Evolutionary conservation across 106 monocot genomes (phyloP).

Genomic region (Dioscorea zingiberensis): DNA sequence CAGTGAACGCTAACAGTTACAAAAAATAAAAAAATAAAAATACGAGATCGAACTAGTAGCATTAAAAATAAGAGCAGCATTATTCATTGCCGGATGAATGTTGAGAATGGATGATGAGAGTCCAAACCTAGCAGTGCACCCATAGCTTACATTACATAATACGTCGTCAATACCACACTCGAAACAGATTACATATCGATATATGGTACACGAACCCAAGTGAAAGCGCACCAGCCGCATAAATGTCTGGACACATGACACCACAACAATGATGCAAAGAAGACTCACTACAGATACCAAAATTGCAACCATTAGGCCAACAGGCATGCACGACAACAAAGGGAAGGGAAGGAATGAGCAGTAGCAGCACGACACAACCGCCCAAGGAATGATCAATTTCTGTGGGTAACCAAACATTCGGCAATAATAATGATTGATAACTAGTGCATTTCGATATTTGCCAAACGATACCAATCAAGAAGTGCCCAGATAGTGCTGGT

Average conservation of each 20-base stretch:
- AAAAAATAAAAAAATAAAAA: conserved; percentile 20
- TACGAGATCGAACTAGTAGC: neutral
- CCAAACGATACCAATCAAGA: neutral
- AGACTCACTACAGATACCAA: neutral
- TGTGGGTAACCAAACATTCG: no score
- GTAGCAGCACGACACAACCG: neutral
- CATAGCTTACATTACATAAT: neutral
- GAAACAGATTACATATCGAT: neutral
- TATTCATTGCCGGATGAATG: no score
- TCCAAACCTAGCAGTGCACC: neutral
- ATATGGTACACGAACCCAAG: neutral
- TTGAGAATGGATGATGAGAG: neutral
- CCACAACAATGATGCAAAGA: neutral
- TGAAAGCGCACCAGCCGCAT: neutral
- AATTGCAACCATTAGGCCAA: neutral
- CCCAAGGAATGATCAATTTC: neutral
- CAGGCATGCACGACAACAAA: neutral
- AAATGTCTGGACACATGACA: neutral
- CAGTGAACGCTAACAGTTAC: conserved; percentile 27
- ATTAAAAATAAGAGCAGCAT: neutral
- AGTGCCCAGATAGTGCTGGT: neutral
- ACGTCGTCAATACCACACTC: neutral
- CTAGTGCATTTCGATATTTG: neutral
- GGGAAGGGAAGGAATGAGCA: neutral
- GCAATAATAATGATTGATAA: neutral